A percentile compares a stretch with the other conserved stretches of the same genome.
Evolutionary conservation across 306 rosid genomes (phyloP).

Genomic region (Dalbergia cultrata): DNA sequence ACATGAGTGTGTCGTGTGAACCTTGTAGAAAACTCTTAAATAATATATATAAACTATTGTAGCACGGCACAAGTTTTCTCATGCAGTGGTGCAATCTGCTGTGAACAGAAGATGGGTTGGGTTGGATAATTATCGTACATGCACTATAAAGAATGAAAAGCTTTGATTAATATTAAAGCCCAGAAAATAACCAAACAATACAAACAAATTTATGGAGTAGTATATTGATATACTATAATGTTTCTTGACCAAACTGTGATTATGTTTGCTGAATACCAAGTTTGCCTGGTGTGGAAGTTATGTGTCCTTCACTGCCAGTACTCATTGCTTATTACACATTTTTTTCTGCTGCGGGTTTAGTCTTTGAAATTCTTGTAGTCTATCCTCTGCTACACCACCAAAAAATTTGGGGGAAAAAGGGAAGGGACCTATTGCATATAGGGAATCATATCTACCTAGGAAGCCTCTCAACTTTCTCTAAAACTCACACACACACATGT

Average conservation of each 20-base stretch:
- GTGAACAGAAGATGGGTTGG: neutral
- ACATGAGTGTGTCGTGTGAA: conserved; percentile 29
- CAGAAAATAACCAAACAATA: neutral
- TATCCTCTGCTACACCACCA: conserved; percentile 51
- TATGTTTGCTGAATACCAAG: conserved; percentile 3
- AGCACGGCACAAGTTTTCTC: conserved; percentile 45
- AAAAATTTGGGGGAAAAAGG: conserved; percentile 54
- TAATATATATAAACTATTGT: conserved; percentile 27
- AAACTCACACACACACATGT: conserved; percentile 42
- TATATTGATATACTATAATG: too few relatives aligned
- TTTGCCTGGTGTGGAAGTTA: conserved; percentile 36
- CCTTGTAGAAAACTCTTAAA: conserved; percentile 31
- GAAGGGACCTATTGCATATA: conserved; percentile 50
- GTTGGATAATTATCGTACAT: neutral
- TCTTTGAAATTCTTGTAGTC: conserved; percentile 52
- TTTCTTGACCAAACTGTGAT: neutral
- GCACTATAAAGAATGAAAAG: neutral
- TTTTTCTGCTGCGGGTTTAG: conserved; percentile 12
- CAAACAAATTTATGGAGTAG: neutral
- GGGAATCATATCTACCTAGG: conserved; percentile 72
- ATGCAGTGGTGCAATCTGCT: conserved; percentile 37
- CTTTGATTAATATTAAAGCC: neutral
- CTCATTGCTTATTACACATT: neutral
- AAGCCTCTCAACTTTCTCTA: conserved; percentile 46
- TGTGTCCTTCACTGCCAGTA: conserved; percentile 35